These are phyloP conservation scores for Pestalotiopsis sp. DNA, from an alignment of 2,329 filamentous ascomycete species.

Conservation along the genomic window DNA sequence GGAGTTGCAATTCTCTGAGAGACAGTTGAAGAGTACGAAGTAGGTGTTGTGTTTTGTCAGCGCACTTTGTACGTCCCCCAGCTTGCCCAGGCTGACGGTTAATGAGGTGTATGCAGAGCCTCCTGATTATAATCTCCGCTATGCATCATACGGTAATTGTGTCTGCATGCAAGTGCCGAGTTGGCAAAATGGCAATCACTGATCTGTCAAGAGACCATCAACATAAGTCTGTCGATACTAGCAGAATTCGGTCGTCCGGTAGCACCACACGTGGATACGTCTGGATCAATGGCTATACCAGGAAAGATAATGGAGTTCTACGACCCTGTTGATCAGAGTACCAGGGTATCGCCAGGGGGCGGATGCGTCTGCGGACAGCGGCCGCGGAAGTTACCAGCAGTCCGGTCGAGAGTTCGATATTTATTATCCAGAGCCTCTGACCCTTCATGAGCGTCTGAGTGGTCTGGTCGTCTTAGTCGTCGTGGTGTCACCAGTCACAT, in stretches of 20 bases:
- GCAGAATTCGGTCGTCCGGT: neutral
- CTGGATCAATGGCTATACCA: neutral
- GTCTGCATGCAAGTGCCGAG: neutral
- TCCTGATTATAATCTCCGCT: too few species aligned
- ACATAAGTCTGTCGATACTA: neutral
- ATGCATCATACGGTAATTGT: neutral
- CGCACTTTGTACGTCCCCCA: too few species aligned
- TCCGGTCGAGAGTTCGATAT: neutral
- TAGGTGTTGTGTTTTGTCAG: too few species aligned
- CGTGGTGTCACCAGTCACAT: neutral
- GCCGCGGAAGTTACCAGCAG: neutral
- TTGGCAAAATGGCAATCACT: neutral
- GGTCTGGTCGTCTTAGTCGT: neutral
- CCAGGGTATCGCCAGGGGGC: neutral
- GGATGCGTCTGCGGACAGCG: slow-evolving; percentile 1
- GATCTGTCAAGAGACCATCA: neutral
- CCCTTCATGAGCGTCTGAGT: neutral
- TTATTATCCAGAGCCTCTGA: neutral
- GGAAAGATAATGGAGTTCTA: neutral
- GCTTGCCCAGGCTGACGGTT: too few species aligned
- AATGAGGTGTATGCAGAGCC: too few species aligned
- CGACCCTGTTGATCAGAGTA: slow-evolving; percentile 6
- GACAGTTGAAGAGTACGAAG: too few species aligned
- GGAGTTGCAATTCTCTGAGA: too few species aligned
- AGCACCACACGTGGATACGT: neutral